These are phyloP conservation scores for Penicillium canescens DNA, from an alignment of 495 filamentous ascomycete species.

Conservation along the genomic window DNA sequence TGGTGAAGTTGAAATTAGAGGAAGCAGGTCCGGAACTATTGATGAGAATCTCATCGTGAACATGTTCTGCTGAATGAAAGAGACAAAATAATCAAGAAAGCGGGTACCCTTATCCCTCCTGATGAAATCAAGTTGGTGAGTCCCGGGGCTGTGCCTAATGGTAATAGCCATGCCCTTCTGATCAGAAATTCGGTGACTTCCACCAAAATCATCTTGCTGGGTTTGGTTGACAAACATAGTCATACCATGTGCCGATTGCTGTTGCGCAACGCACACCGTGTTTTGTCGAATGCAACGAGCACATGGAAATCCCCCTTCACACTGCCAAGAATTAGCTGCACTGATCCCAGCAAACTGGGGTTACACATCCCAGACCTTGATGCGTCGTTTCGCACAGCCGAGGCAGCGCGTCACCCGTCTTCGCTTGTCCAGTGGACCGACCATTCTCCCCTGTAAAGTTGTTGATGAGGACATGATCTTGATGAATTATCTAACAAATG, in stretches of 20 bases:
- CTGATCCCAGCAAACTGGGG: not conserved
- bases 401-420: constrained; percentile 7
- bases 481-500: not conserved
- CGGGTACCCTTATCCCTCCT: not conserved
- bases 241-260: constrained; percentile 3
- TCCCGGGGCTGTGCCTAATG: not conserved
- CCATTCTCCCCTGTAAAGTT: not conserved
- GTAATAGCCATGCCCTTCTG: not conserved
- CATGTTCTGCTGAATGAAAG: constrained; percentile 7
- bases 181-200: not conserved
- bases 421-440: constrained; percentile 15
- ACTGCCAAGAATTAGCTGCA: constrained; percentile 6
- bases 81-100: constrained; percentile 8
- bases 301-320: constrained; percentile 13
- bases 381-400: constrained; percentile 10
- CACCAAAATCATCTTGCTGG: not conserved
- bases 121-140: not conserved
- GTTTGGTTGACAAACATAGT: constrained; percentile 13
- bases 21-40: not conserved
- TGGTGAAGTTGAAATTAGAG: too few species aligned
- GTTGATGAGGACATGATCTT: constrained; percentile 1
- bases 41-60: constrained; percentile 6
- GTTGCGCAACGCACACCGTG: constrained; percentile 6
- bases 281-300: constrained; percentile 1
- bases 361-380: constrained; percentile 10